Percentiles rank a stretch among this genome's conserved stretches.
phyloP scores from a whole-genome alignment of 805 yeast species.

The Sporopachydermia lactativora region DNA sequence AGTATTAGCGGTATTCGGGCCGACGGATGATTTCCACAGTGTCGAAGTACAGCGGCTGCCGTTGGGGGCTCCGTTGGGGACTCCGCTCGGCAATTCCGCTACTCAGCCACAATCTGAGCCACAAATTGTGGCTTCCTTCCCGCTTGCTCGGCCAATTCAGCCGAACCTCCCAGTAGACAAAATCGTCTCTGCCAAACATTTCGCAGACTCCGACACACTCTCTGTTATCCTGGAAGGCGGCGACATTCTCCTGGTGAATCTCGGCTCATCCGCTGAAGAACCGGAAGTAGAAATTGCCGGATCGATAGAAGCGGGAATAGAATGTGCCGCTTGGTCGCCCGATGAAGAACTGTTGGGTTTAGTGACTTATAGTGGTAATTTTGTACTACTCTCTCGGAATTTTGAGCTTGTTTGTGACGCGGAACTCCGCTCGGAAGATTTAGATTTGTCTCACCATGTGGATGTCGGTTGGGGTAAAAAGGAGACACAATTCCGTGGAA shows the following conservation, averaged over 20 bases:
- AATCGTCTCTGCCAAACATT: slow-evolving; percentile 47
- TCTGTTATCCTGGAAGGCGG: slow-evolving; percentile 62
- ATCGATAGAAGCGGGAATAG: slow-evolving; percentile 60
- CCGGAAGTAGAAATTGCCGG: slow-evolving; percentile 65
- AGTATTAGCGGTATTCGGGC: slow-evolving; percentile 48
- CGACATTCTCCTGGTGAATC: slow-evolving; percentile 46
- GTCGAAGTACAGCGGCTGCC: slow-evolving; percentile 64
- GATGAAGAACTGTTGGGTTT: slow-evolving; percentile 79
- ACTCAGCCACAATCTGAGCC: too few relatives aligned
- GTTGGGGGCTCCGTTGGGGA: slow-evolving; percentile 6
- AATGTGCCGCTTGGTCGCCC: slow-evolving; percentile 73
- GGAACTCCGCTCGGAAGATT: slow-evolving; percentile 43
- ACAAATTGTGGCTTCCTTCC: slow-evolving; percentile 60
- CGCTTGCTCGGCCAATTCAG: slow-evolving; percentile 16
- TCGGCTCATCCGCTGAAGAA: slow-evolving; percentile 32
- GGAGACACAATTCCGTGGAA: slow-evolving; percentile 94
- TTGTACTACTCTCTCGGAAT: slow-evolving; percentile 54
- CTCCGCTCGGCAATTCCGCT: neutral
- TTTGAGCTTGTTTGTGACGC: slow-evolving; percentile 72
- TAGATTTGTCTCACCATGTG: slow-evolving; percentile 63
- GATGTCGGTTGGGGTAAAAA: slow-evolving; percentile 98
- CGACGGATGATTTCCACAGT: slow-evolving; percentile 34
- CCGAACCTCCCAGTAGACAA: slow-evolving; percentile 22
- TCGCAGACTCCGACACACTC: slow-evolving; percentile 52
- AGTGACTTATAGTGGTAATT: slow-evolving; percentile 44